These are phyloP conservation scores for Spizellomyces punctatus DNA, from an alignment of 192 early-diverging fungal genomes.

Conservation along the genomic window DNA sequence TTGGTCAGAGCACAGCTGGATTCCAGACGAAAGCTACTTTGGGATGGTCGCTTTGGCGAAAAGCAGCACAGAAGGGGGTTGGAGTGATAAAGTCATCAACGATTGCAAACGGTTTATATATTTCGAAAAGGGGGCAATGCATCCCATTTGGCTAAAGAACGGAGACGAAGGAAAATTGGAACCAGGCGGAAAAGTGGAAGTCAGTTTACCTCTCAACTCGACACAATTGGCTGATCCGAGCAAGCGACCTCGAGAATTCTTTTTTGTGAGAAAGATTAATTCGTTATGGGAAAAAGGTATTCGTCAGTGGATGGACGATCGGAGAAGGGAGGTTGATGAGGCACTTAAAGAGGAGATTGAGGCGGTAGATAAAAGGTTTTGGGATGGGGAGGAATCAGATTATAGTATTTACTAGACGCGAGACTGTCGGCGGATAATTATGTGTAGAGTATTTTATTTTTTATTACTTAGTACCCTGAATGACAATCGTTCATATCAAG, in stretches of 20 bases:
- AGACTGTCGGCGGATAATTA: too few relatives aligned
- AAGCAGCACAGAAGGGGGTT: conserved; percentile 25
- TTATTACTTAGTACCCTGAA: too few relatives aligned
- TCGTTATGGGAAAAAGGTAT: conserved; percentile 17
- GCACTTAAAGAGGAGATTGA: conserved; percentile 29
- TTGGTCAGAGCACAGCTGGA: conserved; percentile 42
- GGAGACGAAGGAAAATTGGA: conserved; percentile 27
- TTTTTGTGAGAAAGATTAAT: conserved; percentile 32
- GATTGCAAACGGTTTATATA: conserved; percentile 42
- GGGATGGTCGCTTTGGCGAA: conserved; percentile 31
- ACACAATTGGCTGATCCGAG: neutral
- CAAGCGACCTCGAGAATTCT: conserved; percentile 12
- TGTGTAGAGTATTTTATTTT: too few relatives aligned
- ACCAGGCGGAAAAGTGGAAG: conserved; percentile 20
- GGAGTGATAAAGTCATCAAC: conserved; percentile 25
- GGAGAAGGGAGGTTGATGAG: conserved; percentile 16
- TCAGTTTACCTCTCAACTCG: neutral
- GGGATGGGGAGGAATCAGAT: neutral
- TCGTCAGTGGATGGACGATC: conserved; percentile 26
- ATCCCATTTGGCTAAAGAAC: conserved; percentile 40
- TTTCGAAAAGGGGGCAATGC: conserved; percentile 23
- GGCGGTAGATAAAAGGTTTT: conserved; percentile 12
- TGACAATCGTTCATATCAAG: too few relatives aligned
- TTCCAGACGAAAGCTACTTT: conserved; percentile 50
- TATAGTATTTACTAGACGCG: neutral